These are phyloP conservation scores for Penicillium sp. DNA, from an alignment of 2,329 filamentous ascomycete genomes.

Conservation along the genomic window DNA sequence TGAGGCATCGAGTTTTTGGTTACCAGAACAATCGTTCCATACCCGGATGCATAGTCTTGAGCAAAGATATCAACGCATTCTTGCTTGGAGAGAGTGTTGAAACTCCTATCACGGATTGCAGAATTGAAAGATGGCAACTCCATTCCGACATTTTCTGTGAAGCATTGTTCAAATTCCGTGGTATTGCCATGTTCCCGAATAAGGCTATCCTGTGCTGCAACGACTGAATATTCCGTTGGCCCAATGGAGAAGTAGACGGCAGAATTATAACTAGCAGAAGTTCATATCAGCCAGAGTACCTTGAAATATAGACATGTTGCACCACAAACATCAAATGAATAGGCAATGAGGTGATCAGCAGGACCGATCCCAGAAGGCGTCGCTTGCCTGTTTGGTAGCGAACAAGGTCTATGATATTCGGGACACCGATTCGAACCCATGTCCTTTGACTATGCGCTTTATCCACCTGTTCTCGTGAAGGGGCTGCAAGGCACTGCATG, in stretches of 20 bases:
- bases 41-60: slow-evolving; percentile 1
- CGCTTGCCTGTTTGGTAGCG: slow-evolving; percentile 13
- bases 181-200: background rate
- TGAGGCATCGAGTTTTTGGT: background rate
- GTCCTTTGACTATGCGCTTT: background rate
- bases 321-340: slow-evolving; percentile 1
- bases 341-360: background rate
- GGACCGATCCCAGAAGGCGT: background rate
- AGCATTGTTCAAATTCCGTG: background rate
- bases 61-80: background rate
- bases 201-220: background rate
- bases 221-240: background rate
- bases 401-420: slow-evolving; percentile 19
- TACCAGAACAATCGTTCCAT: background rate
- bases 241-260: background rate
- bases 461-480: background rate
- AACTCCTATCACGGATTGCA: background rate
- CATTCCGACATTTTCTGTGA: background rate
- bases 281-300: background rate
- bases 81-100: background rate
- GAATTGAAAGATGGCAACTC: background rate
- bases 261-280: background rate
- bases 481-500: slow-evolving; percentile 2
- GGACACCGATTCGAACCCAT: slow-evolving; percentile 1
- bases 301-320: background rate